Percentiles rank a stretch among this genome's conserved stretches.
Conservation (phyloP, 2,329 filamentous ascomycete genomes). For the Stachybotrys chlorohalonatus region DNA sequence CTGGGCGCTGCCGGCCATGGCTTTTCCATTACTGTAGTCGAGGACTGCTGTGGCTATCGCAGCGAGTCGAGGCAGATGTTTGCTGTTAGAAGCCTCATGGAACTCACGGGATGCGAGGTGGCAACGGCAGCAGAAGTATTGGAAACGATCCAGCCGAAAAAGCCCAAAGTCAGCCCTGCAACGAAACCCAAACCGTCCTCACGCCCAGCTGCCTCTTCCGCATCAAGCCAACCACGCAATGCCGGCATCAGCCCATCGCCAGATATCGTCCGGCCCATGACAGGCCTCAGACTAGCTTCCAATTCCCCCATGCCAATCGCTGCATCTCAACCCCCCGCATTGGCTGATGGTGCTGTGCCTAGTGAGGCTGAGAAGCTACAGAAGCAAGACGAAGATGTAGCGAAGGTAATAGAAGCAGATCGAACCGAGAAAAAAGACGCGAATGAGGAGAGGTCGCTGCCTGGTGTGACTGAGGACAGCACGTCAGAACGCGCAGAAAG, state of each 20-base stretch:
- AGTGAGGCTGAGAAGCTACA: slow-evolving; percentile 8
- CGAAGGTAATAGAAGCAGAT: slow-evolving; percentile 9
- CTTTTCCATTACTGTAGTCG: slow-evolving; percentile 74
- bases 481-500: background rate
- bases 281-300: slow-evolving; percentile 18
- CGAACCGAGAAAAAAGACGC: background rate
- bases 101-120: slow-evolving; percentile 65
- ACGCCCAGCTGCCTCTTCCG: background rate
- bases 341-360: slow-evolving; percentile 1
- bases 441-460: background rate
- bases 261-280: slow-evolving; percentile 21
- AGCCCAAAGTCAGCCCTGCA: slow-evolving; percentile 3
- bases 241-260: slow-evolving; percentile 13
- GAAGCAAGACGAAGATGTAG: slow-evolving; percentile 5
- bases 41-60: slow-evolving; percentile 82
- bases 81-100: slow-evolving; percentile 61
- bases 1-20: slow-evolving; percentile 85
- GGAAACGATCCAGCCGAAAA: slow-evolving; percentile 12
- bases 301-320: slow-evolving; percentile 11
- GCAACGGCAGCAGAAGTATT: slow-evolving; percentile 53
- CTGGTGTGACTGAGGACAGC: background rate
- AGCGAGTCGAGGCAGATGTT: slow-evolving; percentile 58
- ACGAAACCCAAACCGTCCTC: background rate
- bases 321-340: slow-evolving; percentile 3
- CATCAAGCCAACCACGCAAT: background rate